Percentiles rank a stretch among this genome's conserved stretches.
phyloP scores from a whole-genome alignment of 2,329 filamentous ascomycete species.

The Raffaelea deltoideospora region DNA sequence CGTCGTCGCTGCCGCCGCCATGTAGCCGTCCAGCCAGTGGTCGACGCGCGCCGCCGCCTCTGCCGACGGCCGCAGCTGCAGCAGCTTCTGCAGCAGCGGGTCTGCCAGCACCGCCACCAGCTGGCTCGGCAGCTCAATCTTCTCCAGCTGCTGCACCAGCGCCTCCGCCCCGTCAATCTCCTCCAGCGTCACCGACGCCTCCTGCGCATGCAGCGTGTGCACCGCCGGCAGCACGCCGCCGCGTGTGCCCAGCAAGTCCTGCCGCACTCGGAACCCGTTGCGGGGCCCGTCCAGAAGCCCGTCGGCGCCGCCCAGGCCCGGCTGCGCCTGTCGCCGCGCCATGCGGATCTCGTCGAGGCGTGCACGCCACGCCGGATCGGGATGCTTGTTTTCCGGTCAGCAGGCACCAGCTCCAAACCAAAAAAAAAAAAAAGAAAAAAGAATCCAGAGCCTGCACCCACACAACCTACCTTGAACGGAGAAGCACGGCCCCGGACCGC shows the following conservation, averaged over 20 bases:
- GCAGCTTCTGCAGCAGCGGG: conserved; percentile 62
- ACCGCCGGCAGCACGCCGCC: conserved; percentile 45
- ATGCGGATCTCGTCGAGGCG: conserved; percentile 54
- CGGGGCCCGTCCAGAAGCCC: conserved; percentile 18
- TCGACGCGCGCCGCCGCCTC: conserved; percentile 36
- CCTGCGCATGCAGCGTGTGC: conserved; percentile 58
- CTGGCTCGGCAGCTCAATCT: conserved; percentile 68
- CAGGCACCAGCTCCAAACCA: background rate
- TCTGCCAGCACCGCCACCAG: conserved; percentile 63
- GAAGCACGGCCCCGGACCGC: conserved; percentile 44
- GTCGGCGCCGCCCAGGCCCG: conserved; percentile 14
- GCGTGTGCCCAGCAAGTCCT: conserved; percentile 23
- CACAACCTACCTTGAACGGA: conserved; percentile 49
- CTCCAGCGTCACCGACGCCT: conserved; percentile 55
- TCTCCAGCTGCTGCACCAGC: conserved; percentile 60
- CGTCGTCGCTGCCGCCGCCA: conserved; percentile 40
- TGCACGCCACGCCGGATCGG: conserved; percentile 60
- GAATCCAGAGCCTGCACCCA: no score
- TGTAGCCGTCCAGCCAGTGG: conserved; percentile 42
- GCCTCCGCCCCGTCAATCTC: conserved; percentile 58
- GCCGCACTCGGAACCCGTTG: conserved; percentile 45
- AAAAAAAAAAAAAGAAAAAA: background rate
- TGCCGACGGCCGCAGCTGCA: conserved; percentile 45
- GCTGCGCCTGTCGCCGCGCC: conserved; percentile 31
- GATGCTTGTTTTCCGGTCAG: conserved; percentile 32